Conservation (phyloP, 495 filamentous ascomycete species). For the Aspergillus incahuasiensis region DNA sequence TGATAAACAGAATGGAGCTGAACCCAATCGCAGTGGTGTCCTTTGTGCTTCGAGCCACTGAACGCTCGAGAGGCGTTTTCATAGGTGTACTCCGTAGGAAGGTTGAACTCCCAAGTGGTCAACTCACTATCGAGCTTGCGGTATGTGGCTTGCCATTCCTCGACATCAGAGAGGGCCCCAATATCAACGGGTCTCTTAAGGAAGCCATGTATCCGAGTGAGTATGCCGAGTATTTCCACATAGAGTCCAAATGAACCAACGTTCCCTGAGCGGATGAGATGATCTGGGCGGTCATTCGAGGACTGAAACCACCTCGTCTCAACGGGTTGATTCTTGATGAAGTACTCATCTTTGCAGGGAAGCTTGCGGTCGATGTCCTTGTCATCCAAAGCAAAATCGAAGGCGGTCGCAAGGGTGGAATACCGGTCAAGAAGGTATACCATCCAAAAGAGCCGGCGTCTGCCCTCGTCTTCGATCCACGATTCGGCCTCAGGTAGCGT, state of each 20-base stretch:
- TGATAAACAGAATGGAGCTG: slow-evolving; percentile 83
- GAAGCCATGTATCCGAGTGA: slow-evolving; percentile 81
- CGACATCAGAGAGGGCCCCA: slow-evolving; percentile 73
- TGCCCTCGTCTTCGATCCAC: slow-evolving; percentile 83
- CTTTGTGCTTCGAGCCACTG: slow-evolving; percentile 56
- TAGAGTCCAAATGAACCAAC: slow-evolving; percentile 82
- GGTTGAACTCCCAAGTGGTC: slow-evolving; percentile 73
- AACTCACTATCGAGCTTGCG: slow-evolving; percentile 74
- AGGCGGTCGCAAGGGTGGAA: slow-evolving; percentile 81
- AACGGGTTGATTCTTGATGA: slow-evolving; percentile 73
- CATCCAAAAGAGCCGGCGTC: slow-evolving; percentile 86
- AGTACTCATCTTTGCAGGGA: slow-evolving; percentile 83
- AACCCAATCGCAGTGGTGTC: slow-evolving; percentile 75
- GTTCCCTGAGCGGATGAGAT: slow-evolving; percentile 69
- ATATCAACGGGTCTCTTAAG: slow-evolving; percentile 87
- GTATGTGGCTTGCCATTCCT: slow-evolving; percentile 83
- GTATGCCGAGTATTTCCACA: slow-evolving; percentile 77
- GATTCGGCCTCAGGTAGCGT: slow-evolving; percentile 75
- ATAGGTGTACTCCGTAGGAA: slow-evolving; percentile 71
- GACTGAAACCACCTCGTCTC: slow-evolving; percentile 74
- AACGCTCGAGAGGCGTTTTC: slow-evolving; percentile 70
- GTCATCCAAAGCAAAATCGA: slow-evolving; percentile 83
- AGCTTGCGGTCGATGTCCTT: slow-evolving; percentile 83
- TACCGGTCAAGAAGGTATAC: slow-evolving; percentile 85
- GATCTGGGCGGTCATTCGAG: slow-evolving; percentile 51